These are phyloP conservation scores for Phlebopus sp. DNA, from an alignment of 1,284 basidiomycete species.

Conservation along the genomic window DNA sequence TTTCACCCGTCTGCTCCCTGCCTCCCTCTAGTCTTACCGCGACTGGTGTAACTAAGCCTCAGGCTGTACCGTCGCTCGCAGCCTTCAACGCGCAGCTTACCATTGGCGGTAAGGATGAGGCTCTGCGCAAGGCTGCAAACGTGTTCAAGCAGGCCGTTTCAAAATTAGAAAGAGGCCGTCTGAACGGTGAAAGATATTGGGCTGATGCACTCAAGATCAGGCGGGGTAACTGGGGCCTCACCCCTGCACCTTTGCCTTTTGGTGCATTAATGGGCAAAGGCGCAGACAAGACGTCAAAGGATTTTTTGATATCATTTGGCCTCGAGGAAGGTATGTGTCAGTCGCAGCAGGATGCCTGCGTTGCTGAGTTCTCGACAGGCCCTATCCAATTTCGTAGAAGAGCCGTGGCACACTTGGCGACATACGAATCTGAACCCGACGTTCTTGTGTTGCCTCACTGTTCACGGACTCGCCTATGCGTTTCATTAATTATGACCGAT, in stretches of 20 bases:
- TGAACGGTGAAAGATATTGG: slow-evolving; percentile 72
- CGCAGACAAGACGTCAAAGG: slow-evolving; percentile 72
- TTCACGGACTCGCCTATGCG: slow-evolving; percentile 54
- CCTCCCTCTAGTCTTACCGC: slow-evolving; percentile 49
- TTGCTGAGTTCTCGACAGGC: slow-evolving; percentile 41
- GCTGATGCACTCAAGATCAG: slow-evolving; percentile 72
- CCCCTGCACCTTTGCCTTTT: slow-evolving; percentile 69
- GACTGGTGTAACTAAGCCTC: slow-evolving; percentile 61
- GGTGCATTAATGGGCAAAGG: slow-evolving; percentile 69
- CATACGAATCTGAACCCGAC: slow-evolving; percentile 40
- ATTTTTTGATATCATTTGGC: slow-evolving; percentile 74
- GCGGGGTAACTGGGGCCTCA: slow-evolving; percentile 70
- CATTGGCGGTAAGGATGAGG: slow-evolving; percentile 75
- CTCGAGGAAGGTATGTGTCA: slow-evolving; percentile 69
- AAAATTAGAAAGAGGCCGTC: slow-evolving; percentile 60
- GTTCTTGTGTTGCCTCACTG: slow-evolving; percentile 63
- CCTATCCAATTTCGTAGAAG: slow-evolving; percentile 56
- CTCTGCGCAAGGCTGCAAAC: slow-evolving; percentile 65
- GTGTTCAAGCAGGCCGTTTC: slow-evolving; percentile 68
- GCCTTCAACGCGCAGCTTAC: slow-evolving; percentile 72
- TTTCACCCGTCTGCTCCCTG: slow-evolving; percentile 20
- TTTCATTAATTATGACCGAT: slow-evolving; percentile 46
- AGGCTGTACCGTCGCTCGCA: slow-evolving; percentile 63
- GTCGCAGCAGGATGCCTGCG: slow-evolving; percentile 2
- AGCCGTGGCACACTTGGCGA: slow-evolving; percentile 66